These are phyloP conservation scores for Moricandia arvensis DNA, from an alignment of 345 rosid species.

Conservation along the genomic window DNA sequence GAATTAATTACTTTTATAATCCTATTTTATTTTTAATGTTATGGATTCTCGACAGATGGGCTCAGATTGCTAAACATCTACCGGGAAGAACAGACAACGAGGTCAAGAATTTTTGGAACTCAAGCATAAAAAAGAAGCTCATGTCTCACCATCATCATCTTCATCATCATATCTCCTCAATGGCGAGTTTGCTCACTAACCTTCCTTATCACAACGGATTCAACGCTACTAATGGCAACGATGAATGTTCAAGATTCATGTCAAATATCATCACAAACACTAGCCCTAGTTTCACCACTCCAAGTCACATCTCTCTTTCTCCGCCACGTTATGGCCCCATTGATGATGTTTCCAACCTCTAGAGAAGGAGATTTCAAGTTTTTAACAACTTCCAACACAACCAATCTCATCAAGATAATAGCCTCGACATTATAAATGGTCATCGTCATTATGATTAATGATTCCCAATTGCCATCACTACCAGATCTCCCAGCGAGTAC, in stretches of 20 bases:
- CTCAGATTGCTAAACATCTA: constrained; percentile 81
- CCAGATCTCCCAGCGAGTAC: constrained; percentile 36
- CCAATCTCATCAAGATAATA: constrained; percentile 27
- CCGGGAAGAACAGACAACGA: constrained; percentile 96
- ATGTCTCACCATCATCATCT: constrained; percentile 52
- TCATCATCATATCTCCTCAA: constrained; percentile 44
- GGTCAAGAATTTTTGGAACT: constrained; percentile 95
- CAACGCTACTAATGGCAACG: constrained; percentile 35
- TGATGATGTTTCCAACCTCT: constrained; percentile 46
- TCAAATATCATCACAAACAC: constrained; percentile 44
- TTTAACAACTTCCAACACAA: constrained; percentile 13
- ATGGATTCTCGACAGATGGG: constrained; percentile 59
- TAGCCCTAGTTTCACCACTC: constrained; percentile 53
- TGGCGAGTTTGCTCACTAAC: constrained; percentile 39
- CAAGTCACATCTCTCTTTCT: constrained; percentile 42
- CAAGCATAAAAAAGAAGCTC: constrained; percentile 84
- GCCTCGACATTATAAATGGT: constrained; percentile 16
- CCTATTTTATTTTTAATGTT: not conserved
- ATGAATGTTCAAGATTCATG: constrained; percentile 41
- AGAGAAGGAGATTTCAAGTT: constrained; percentile 48
- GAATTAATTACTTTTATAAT: not conserved
- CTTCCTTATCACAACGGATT: constrained; percentile 36
- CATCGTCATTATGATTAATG: constrained; percentile 12
- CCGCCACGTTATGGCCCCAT: constrained; percentile 33
- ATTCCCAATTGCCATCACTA: constrained; percentile 30